Evolutionary conservation across 2,329 filamentous ascomycete genomes (phyloP), one percentile per base, ranked within the genome.

Genomic region (Mariannaea elegans): DNA sequence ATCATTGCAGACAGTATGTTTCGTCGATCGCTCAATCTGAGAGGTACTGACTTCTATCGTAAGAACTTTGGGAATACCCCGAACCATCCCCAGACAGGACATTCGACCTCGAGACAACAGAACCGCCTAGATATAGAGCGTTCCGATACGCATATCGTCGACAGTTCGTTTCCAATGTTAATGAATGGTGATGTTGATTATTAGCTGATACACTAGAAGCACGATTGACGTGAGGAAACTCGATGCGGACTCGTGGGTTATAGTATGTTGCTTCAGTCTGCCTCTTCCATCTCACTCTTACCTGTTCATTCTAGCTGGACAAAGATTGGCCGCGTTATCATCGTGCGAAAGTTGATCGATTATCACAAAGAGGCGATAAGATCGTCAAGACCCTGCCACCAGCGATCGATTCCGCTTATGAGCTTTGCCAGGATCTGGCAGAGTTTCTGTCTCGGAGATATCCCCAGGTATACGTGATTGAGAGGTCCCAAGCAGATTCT

Each of bases 221-320:
- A 53, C 50, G 8, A 44, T 53, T 34, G 50, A 53, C 7, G 50
- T 53, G 12, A 18, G 50, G 16, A 53, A 53, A 14, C 39, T 53
- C 6, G 50, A 45, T n/a, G 18, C 38, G 7, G 27, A 53, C 19
- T 53, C 50, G 3, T 53, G 50, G 50, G 50, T 53, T n/a, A 53
- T 53, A 36, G 50, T 53, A 36, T 4, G 50, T n/a, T 18, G 4
- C 7, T 3, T 21, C 19, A 18, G 12, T 53, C 5, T 29, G 6
- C 10, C 16, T 6, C 46, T 13, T 12, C 2, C 18, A 27, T 6
- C 12, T 18, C 19, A 8, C 10, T 13, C 19, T 9, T 18, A 45
- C 14, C 38, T 32, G 3, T 45, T 19, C 14, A 34, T 29, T 9
- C n/a, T n/a, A 53, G 50, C 50, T 53, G 6, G 50, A 53, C 29